phyloP scores from a whole-genome alignment of 345 rosid species.

The Citrus inodora region DNA sequence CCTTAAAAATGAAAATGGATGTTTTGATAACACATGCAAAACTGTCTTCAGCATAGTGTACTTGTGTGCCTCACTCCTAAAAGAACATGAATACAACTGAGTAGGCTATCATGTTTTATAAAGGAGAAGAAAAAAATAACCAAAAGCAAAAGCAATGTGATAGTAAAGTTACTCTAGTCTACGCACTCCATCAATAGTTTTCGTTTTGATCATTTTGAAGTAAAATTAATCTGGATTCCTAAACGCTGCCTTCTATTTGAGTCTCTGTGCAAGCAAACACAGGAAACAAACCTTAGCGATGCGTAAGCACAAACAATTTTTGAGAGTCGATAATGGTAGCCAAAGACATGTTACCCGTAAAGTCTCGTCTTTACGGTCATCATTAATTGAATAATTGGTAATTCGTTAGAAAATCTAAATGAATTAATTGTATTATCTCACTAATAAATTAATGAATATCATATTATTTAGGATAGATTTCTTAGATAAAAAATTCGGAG shows the following conservation, averaged over 20 bases:
- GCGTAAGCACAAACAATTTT: background rate
- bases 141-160: constrained; percentile 3
- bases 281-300: background rate
- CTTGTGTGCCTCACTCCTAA: constrained; percentile 63
- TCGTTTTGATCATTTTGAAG: constrained; percentile 71
- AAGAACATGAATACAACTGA: background rate
- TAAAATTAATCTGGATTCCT: constrained; percentile 83
- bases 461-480: too few species aligned
- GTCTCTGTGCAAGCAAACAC: constrained; percentile 37
- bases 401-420: too few species aligned
- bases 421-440: too few species aligned
- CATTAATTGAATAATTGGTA: too few species aligned
- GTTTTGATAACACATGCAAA: too few species aligned
- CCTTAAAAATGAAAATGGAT: too few species aligned
- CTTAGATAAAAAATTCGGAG: too few species aligned
- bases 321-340: background rate
- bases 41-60: constrained; percentile 27
- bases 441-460: too few species aligned
- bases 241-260: constrained; percentile 77
- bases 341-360: constrained; percentile 31
- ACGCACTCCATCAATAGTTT: constrained; percentile 57
- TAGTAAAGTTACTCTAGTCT: constrained; percentile 46
- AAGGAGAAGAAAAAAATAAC: background rate
- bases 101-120: background rate
- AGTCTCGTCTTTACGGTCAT: constrained; percentile 38